These are phyloP conservation scores for Annulohypoxylon maeteangense DNA, from an alignment of 495 filamentous ascomycete genomes.

Conservation along the genomic window DNA sequence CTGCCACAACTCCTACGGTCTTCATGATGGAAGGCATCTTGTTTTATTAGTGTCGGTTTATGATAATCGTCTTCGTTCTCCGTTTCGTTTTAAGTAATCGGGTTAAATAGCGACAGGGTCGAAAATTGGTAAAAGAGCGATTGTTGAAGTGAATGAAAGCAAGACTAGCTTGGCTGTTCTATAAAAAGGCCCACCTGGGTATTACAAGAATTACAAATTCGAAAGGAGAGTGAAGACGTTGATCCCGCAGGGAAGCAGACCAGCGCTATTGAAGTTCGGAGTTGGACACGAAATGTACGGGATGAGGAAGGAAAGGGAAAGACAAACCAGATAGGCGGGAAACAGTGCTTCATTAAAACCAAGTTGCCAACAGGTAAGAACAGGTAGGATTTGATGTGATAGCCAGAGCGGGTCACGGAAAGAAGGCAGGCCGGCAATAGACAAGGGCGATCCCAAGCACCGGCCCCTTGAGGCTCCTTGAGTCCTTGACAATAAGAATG, in stretches of 20 bases:
- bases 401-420: conserved; percentile 46
- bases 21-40: conserved; percentile 62
- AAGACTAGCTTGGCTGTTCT: conserved; percentile 60
- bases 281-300: conserved; percentile 53
- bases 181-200: conserved; percentile 53
- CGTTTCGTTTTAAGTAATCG: conserved; percentile 41
- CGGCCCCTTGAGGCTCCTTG: conserved; percentile 38
- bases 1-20: conserved; percentile 54
- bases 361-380: conserved; percentile 26
- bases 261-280: conserved; percentile 61
- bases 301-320: conserved; percentile 47
- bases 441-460: conserved; percentile 39
- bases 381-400: conserved; percentile 30
- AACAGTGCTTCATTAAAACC: conserved; percentile 50
- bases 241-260: conserved; percentile 63
- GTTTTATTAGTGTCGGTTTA: conserved; percentile 42
- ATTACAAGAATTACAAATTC: conserved; percentile 56
- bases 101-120: conserved; percentile 30
- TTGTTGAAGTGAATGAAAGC: conserved; percentile 43
- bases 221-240: conserved; percentile 57
- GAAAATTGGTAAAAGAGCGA: conserved; percentile 27
- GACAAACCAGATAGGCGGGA: conserved; percentile 47
- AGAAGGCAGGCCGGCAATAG: conserved; percentile 43
- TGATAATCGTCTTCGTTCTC: conserved; percentile 26
- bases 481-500: conserved; percentile 33